Conservation (phyloP, 148 eudicot species). For the Persicaria tinctoria region DNA sequence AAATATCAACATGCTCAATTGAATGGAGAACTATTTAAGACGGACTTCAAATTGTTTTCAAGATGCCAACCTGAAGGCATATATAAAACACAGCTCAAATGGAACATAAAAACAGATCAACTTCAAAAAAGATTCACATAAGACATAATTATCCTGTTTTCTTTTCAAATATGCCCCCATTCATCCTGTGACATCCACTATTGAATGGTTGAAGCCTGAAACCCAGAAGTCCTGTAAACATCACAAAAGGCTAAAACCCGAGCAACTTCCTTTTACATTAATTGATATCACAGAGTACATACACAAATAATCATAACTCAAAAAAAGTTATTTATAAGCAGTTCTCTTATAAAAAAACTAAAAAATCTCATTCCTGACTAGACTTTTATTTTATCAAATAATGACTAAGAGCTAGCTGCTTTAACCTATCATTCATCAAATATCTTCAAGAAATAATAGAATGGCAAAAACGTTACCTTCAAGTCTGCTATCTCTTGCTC, state of each 20-base stretch:
- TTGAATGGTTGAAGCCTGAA: not conserved
- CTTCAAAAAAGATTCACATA: not conserved
- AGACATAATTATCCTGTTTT: not conserved
- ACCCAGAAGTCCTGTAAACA: not conserved
- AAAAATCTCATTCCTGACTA: not conserved
- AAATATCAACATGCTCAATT: not conserved
- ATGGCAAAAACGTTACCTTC: constrained; percentile 43
- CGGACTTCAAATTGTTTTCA: not conserved
- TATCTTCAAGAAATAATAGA: not conserved
- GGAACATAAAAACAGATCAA: not conserved
- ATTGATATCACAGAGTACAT: not conserved
- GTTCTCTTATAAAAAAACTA: not conserved
- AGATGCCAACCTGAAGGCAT: not conserved
- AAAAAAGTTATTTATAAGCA: not conserved
- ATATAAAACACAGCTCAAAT: not conserved
- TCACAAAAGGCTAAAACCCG: not conserved
- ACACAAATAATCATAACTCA: not conserved
- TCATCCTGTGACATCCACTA: not conserved
- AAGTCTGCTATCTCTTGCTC: constrained; percentile 98
- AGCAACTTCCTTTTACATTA: not conserved
- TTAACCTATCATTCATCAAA: not conserved
- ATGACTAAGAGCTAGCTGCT: not conserved
- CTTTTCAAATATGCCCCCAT: not conserved
- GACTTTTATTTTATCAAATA: not conserved
- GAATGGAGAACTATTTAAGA: not conserved